Conservation (phyloP, 2,329 filamentous ascomycete species). For the Nemania bipapillata region DNA sequence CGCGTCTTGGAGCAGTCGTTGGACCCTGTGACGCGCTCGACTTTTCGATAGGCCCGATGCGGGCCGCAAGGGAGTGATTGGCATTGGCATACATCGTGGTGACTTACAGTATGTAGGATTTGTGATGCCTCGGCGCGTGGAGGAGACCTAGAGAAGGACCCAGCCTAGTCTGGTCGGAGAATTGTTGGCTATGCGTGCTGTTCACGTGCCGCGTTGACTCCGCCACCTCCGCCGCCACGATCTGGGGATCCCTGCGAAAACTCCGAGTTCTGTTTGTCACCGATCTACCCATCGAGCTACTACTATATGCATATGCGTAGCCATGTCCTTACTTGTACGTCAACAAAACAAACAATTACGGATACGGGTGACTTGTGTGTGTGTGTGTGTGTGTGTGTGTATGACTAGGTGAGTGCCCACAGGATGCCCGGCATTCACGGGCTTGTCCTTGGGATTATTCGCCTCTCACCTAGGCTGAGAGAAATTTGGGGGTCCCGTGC, state of each 20-base stretch:
- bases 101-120: too few species aligned
- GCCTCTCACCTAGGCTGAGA: background rate
- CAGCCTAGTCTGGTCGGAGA: background rate
- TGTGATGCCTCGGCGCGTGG: too few species aligned
- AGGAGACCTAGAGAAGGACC: background rate
- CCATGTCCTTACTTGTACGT: conserved; percentile 12
- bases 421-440: too few species aligned
- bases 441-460: too few species aligned
- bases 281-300: background rate
- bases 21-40: conserved; percentile 12
- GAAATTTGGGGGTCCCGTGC: background rate
- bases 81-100: conserved; percentile 16
- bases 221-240: conserved; percentile 27
- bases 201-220: conserved; percentile 26
- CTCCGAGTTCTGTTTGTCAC: background rate
- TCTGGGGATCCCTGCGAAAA: conserved; percentile 29
- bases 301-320: background rate
- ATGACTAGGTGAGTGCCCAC: background rate
- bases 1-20: conserved; percentile 6
- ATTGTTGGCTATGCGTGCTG: background rate
- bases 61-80: background rate
- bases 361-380: background rate
- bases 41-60: background rate
- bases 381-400: too few species aligned
- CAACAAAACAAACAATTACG: background rate